Evolutionary conservation across 192 early-diverging fungal species (phyloP), one percentile per base, ranked within the genome.

Genomic region (Linnemannia elongata): DNA sequence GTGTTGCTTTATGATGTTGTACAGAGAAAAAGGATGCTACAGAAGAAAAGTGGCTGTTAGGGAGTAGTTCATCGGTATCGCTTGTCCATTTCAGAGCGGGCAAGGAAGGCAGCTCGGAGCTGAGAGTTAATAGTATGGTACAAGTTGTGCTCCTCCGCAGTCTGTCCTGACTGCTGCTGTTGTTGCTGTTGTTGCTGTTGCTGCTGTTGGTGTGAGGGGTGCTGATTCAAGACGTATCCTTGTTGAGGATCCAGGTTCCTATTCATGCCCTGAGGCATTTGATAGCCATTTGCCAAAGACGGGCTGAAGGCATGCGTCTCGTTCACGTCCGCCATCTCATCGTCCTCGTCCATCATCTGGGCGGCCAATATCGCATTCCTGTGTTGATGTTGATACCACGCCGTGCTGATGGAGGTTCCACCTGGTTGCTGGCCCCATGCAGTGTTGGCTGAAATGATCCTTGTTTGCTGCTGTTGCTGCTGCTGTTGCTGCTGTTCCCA

Each of bases 301-400:
- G 20, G 27, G 20, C 55, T 52, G 20, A 33, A 12, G 22, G 39
- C 44, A 7, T 6, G 13, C 10, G 20, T 77, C 35, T 80, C 80
- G 17, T 75, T 77, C 17, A 75, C 79, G 38, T 72, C 90, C 38
- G 57, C 69, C 69, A 85, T 88, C 24, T 82, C 83, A 30, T 83
- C 85, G 41, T 90, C 89, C 42, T 88, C 89, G 33, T 88, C 88
- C 45, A 89, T 55, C 82, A 88, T 80, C 80, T 89, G 71, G 88
- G 42, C 41, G 69, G 39, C 20, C 49, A 36, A 38, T 72, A 75
- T 75, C 75, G 76, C 35, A 88, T 13, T 44, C 22, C 30, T 74
- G 24, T 80, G 57, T n/a, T 60, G 88, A 12, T 69, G 74, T 35
- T 90, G 88, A 66, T 84, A 76, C 52, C 78, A 86, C 71, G 79